Percentiles rank a stretch among this genome's conserved stretches.
Evolutionary conservation across 1,139 yeast species (phyloP).

Genomic region (Yarrowia galli): DNA sequence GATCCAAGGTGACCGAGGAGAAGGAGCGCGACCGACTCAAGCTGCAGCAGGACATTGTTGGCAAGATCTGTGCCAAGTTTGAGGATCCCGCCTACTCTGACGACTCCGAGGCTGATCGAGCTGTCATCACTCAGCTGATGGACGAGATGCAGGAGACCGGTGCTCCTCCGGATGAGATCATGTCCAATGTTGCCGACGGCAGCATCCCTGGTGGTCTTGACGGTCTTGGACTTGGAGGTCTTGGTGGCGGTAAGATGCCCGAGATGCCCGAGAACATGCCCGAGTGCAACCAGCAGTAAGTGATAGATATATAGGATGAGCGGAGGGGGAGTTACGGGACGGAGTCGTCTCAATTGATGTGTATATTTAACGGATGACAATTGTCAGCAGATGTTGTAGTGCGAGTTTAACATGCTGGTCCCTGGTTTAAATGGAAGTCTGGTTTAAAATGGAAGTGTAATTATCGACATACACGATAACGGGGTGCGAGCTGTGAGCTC

Average conservation of each 20-base stretch:
- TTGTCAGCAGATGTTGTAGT: too few relatives aligned
- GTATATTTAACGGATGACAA: constrained; percentile 1
- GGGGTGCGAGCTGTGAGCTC: too few relatives aligned
- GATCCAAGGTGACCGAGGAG: constrained; percentile 46
- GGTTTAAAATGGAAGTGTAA: too few relatives aligned
- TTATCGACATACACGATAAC: too few relatives aligned
- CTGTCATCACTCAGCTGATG: constrained; percentile 62
- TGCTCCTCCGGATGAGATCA: constrained; percentile 83
- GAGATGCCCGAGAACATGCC: constrained; percentile 39
- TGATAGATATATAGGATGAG: constrained; percentile 28
- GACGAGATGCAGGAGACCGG: constrained; percentile 68
- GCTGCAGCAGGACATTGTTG: constrained; percentile 50
- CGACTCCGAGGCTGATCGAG: constrained; percentile 58
- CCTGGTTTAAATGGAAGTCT: not conserved
- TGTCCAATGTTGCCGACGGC: constrained; percentile 67
- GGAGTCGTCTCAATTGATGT: constrained; percentile 29
- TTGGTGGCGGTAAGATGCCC: constrained; percentile 41
- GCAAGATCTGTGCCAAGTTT: constrained; percentile 63
- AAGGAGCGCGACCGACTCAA: constrained; percentile 50
- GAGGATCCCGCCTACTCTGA: constrained; percentile 66
- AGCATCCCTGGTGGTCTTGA: constrained; percentile 57
- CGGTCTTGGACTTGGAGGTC: constrained; percentile 49
- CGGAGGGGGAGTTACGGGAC: not conserved
- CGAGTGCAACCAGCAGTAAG: constrained; percentile 38
- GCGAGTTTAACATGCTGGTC: not conserved